A percentile compares a stretch with the other conserved stretches of the same genome.
These are phyloP conservation scores for Lentinula guzmanii DNA, from an alignment of 768 basidiomycete genomes.

Conservation along the genomic window DNA sequence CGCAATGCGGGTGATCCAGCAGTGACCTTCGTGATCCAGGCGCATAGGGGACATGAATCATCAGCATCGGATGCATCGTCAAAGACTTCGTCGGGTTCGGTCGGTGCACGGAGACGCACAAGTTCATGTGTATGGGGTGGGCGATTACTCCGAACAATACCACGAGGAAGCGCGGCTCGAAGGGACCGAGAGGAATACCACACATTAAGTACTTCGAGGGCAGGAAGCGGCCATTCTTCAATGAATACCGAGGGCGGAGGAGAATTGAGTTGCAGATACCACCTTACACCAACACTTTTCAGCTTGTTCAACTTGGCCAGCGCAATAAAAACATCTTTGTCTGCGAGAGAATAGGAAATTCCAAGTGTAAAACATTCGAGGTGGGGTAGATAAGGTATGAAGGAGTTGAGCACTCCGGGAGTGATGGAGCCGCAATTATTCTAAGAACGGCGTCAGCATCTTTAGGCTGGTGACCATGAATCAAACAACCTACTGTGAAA, in stretches of 20 bases:
- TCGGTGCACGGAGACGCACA: neutral
- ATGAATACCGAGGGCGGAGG: neutral
- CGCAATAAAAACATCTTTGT: conserved; percentile 46
- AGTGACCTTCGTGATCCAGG: neutral
- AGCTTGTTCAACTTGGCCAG: conserved; percentile 34
- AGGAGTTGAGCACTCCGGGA: conserved; percentile 46
- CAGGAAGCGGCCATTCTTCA: neutral
- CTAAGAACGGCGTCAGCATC: conserved; percentile 19
- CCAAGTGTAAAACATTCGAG: conserved; percentile 40
- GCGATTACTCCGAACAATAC: neutral
- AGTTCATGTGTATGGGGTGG: neutral
- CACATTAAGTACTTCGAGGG: neutral
- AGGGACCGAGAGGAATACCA: neutral
- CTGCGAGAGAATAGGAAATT: conserved; percentile 52
- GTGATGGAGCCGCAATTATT: conserved; percentile 60
- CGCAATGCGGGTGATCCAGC: neutral
- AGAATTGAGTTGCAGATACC: conserved; percentile 3
- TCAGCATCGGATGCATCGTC: neutral
- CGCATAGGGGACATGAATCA: neutral
- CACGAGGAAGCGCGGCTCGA: neutral
- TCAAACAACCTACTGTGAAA: conserved; percentile 28
- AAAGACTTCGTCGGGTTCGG: neutral
- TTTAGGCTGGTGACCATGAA: neutral
- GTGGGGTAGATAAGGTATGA: conserved; percentile 31
- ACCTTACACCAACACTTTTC: conserved; percentile 8